Conservation (phyloP, 768 basidiomycete genomes). For the Lentinula raphanica region DNA sequence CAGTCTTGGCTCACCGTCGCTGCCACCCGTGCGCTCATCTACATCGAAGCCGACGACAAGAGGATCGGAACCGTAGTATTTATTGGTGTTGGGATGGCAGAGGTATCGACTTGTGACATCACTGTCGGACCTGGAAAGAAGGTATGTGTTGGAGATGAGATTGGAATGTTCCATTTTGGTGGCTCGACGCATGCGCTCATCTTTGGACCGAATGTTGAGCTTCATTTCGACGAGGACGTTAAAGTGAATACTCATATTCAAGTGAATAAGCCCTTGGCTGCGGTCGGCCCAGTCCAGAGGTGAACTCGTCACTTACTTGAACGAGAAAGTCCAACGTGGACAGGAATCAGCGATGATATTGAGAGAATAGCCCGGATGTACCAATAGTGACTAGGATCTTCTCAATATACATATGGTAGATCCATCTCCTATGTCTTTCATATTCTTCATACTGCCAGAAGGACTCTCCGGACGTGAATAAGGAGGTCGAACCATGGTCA, state of each 20-base stretch:
- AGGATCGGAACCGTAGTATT: slow-evolving; percentile 35
- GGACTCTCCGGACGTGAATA: too few species aligned
- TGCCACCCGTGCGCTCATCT: slow-evolving; percentile 39
- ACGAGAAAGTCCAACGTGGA: too few species aligned
- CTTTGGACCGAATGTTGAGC: neutral
- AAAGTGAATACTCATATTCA: neutral
- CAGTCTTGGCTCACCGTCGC: slow-evolving; percentile 22
- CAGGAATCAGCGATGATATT: too few species aligned
- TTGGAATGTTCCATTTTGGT: slow-evolving; percentile 53
- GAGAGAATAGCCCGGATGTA: too few species aligned
- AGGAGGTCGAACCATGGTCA: too few species aligned
- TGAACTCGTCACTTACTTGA: too few species aligned
- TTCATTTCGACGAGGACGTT: neutral
- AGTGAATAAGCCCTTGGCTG: neutral
- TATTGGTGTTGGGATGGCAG: slow-evolving; percentile 43
- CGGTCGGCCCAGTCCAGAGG: too few species aligned
- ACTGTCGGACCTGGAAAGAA: slow-evolving; percentile 35
- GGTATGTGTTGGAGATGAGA: slow-evolving; percentile 39
- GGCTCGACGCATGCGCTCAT: slow-evolving; percentile 26
- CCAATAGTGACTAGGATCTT: too few species aligned
- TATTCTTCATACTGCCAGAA: too few species aligned
- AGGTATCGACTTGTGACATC: slow-evolving; percentile 44
- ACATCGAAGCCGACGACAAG: slow-evolving; percentile 21
- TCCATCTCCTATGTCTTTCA: too few species aligned
- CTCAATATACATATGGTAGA: too few species aligned